Evolutionary conservation across 116 monocot genomes (phyloP).

Genomic region (Dioscorea cayenensis): DNA sequence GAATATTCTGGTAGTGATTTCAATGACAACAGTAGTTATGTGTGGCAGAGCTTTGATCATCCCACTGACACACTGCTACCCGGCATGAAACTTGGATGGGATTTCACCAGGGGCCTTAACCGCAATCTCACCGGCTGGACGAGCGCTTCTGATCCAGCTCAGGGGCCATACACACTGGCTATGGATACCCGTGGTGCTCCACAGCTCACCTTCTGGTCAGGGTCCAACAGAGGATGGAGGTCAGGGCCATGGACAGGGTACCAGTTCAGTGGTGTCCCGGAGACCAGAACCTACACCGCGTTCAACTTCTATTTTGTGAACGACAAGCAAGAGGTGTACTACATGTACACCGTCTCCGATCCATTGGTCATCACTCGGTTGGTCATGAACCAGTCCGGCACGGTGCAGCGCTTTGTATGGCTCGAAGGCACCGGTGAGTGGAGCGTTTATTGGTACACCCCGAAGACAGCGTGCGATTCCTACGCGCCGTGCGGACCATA

Average conservation of each 20-base stretch:
- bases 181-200: constrained; percentile 19
- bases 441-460: neutral
- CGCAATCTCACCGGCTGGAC: constrained; percentile 19
- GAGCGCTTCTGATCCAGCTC: constrained; percentile 14
- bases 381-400: neutral
- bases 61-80: constrained; percentile 23
- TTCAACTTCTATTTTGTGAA: constrained; percentile 8
- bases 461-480: constrained; percentile 9
- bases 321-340: neutral
- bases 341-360: neutral
- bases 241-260: constrained; percentile 7
- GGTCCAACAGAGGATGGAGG: neutral
- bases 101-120: constrained; percentile 7
- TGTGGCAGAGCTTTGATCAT: constrained; percentile 29
- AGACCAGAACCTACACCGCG: neutral
- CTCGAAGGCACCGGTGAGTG: neutral
- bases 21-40: neutral
- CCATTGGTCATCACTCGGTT: neutral
- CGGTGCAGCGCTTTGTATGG: constrained; percentile 8
- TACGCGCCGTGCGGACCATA: constrained; percentile 15
- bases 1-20: neutral
- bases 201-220: constrained; percentile 4
- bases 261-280: constrained; percentile 7
- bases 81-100: constrained; percentile 24
- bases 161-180: neutral